Base-by-base conservation (phyloP, 352 stramenopile species). In the Phytophthora litchii region DNA sequence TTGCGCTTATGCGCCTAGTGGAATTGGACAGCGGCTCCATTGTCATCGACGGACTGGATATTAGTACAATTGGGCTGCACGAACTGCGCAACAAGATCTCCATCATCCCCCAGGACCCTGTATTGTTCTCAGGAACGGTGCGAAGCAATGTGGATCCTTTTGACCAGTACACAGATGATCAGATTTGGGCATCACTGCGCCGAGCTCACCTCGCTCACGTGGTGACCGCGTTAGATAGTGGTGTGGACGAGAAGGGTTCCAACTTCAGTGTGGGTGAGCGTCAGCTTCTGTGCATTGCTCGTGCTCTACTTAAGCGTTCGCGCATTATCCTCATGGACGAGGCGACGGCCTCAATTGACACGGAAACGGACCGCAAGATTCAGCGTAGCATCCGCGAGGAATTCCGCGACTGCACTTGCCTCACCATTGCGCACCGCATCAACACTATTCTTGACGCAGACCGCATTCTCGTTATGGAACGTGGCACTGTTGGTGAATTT, bases 251-350 rank as follows among this genome's bases (percentile, higher is more conserved):
- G 56, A 95, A 94, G 27, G 97, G 97, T 32, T 74, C 54, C 9
- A 99, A 99, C 70, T 98, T 98, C 37, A 96, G 74, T 54, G 91
- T 98, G 21, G 97, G 97, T 5, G 92, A 99, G 65, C 77, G 96
- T 10, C 97, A 99, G 70, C 62, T 99, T 27, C 56, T 99, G 7
- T 98, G 94, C 58, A 91, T 99, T 52, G 96, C 91, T 38, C 79
- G 97, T 41, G 97, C 97, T 13, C 66, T 99, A 43, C 74, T 99
- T 3, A 86, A 89, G 32, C 83, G 95, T 20, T 95, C 91, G 44
- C 64, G 69, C 11, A 96, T 99, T 29, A 85, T 99, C 31, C 67
- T 99, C 2, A 97, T 99, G 84, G 98, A 99, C 59, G 98, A 99
- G 72, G 97, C 97, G 2, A 99, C 97, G 8, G 91, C 91, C 12